Base-by-base conservation (phyloP, 2,329 filamentous ascomycete species). In the Sarocladium brachiariae region DNA sequence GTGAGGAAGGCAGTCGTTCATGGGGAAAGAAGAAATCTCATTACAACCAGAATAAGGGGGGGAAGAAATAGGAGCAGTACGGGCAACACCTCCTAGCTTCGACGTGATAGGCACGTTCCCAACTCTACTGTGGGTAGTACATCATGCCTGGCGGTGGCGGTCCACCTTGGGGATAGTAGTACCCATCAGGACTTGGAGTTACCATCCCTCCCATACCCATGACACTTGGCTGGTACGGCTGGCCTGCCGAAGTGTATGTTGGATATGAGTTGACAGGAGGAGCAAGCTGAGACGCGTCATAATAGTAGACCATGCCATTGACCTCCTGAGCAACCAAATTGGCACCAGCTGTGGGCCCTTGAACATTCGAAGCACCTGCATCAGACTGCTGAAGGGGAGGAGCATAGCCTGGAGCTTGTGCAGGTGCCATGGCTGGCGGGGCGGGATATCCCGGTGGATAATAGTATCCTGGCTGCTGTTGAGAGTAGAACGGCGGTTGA, bases 271-370 rank as follows among this genome's bases (percentile, higher is more conserved):
- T 63, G 55, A 80, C 71, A 1, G 77, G 70, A 23, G 80, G 70
- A 23, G 81, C 72, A 45, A 91, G 71, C 62, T 90, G 85, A n/a
- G 83, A 77, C 7, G 88, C 78, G 62, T 95, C 87, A 60, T 90
- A 91, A 65, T 96, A 99, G 67, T 95, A 97, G 1, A 96, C 90
- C 79, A 95, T 97, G 54, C 93, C 93, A 58, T 96, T 95, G 56
- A 85, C 84, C 70, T 97, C 92, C 65, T 96, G 91, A 0, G 89
- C 89, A 45, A 86, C 78, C 37, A 82, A 65, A 55, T 73, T 78
- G 16, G 72, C 61, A 25, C 63, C 61, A 25, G 57, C 39, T n/a
- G 58, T 49, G 5, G 61, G 52, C 10, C 55, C 53, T 37, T 60
- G 61, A n/a, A 55, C 57, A 30, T 48, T 48, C n/a, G 25, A 3